Base-by-base conservation (phyloP, 116 monocot species). In the Papilionanthe hybrid region DNA sequence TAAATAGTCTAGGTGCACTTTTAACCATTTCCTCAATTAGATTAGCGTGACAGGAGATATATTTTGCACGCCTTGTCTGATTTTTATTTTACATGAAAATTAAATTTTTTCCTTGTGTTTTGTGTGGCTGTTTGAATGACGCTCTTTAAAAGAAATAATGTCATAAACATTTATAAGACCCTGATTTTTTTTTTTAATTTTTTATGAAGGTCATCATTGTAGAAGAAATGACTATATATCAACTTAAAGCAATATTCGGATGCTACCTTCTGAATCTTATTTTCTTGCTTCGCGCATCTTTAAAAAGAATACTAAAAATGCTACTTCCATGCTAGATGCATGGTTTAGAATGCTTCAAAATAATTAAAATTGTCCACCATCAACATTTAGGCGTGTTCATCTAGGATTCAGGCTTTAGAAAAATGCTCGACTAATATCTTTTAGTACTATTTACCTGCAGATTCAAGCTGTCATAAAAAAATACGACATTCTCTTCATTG, bases 401-500 rank as follows among this genome's bases (percentile, higher is more conserved):
- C 4, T 37, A 69, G 17, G 32, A 37, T 69, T 69, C 37, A 30
- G 37, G 32, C 69, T 30, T 37, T 32, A 37, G 12, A 15, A 69
- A 63, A 69, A 69, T 69, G 15, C 15, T 23, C 13, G 15, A 23
- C 25, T 69, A 29, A 69, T 69, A n/a, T 73, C 4, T 73, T 73
- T 44, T 42, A 19, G 37, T 41, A 23, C 42, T 1, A 72, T 72
- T 73, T 73, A n/a, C 37, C 28, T 69, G 73, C 49, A 99, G 99
- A 83, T 99, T 81, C 99, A 99, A 88, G 91, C 91, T 84, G 89
- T 99, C 75, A 78, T 99, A 28, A 95, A 95, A 74, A 99, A 95
- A 72, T 93, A 99, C 79, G 99, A 95, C 80, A 89, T 99, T 87
- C 91, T 99, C 27, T 95, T 99, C 76, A 94, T 99, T 71, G 99